These are phyloP conservation scores for Paramyrothecium roridum DNA, from an alignment of 2,329 filamentous ascomycete species.

Conservation along the genomic window DNA sequence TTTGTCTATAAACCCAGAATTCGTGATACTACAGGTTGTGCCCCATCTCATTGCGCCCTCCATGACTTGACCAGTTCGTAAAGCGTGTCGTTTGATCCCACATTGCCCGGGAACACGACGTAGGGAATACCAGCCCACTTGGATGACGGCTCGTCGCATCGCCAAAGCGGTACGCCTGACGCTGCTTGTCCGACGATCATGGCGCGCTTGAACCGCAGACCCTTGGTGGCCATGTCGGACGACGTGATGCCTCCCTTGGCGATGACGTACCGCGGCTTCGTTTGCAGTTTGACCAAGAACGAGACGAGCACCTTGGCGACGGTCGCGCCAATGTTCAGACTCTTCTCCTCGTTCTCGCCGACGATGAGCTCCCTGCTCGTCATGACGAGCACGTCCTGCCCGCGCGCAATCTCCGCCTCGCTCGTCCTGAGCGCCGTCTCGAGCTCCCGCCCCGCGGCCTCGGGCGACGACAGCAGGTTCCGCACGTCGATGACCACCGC, in stretches of 20 bases:
- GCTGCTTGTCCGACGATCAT: slow-evolving; percentile 55
- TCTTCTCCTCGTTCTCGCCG: slow-evolving; percentile 41
- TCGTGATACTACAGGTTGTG: too few relatives aligned
- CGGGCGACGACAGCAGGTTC: slow-evolving; percentile 37
- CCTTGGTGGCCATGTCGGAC: slow-evolving; percentile 56
- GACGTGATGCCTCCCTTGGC: slow-evolving; percentile 60
- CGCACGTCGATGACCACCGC: slow-evolving; percentile 46
- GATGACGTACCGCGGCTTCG: slow-evolving; percentile 53
- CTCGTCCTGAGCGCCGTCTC: slow-evolving; percentile 24
- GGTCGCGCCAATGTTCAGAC: slow-evolving; percentile 50
- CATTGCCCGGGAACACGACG: slow-evolving; percentile 17
- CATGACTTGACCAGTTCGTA: slow-evolving; percentile 11
- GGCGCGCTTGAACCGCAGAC: slow-evolving; percentile 49
- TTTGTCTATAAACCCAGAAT: too few relatives aligned
- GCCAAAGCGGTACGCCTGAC: slow-evolving; percentile 56
- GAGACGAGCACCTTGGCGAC: slow-evolving; percentile 49
- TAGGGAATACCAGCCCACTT: slow-evolving; percentile 51
- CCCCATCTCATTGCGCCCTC: slow-evolving; percentile 1
- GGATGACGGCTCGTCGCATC: slow-evolving; percentile 49
- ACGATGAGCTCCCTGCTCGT: slow-evolving; percentile 52
- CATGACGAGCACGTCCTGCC: slow-evolving; percentile 56
- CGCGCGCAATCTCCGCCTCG: slow-evolving; percentile 35
- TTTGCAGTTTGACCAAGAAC: slow-evolving; percentile 42
- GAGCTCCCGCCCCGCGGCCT: slow-evolving; percentile 26
- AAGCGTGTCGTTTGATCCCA: slow-evolving; percentile 12